Evolutionary conservation across 495 filamentous ascomycete genomes (phyloP).

Genomic region (Aspergillus sclerotiicarbonarius): DNA sequence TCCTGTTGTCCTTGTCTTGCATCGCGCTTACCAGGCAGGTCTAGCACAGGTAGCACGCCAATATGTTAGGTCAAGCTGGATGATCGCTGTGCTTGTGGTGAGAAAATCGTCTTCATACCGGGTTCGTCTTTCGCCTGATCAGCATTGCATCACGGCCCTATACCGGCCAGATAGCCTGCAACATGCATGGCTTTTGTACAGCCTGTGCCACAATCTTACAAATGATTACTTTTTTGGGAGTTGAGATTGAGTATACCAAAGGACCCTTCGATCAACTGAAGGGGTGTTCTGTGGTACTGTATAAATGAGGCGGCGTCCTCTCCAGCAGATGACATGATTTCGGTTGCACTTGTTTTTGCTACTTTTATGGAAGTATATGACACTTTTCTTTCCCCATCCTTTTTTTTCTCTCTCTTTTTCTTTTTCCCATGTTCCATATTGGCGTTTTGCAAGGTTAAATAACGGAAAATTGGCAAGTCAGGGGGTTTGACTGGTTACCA

Average conservation of each 20-base stretch:
- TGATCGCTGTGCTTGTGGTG: background rate
- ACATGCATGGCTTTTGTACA: conserved; percentile 15
- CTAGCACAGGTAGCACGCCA: background rate
- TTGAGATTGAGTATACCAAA: conserved; percentile 4
- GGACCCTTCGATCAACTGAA: conserved; percentile 4
- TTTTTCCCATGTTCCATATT: conserved; percentile 26
- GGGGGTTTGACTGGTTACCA: conserved; percentile 23
- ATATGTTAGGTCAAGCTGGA: background rate
- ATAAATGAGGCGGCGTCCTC: conserved; percentile 25
- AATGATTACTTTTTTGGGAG: conserved; percentile 5
- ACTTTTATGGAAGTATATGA: conserved; percentile 11
- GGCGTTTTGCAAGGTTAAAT: conserved; percentile 36
- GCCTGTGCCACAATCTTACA: conserved; percentile 12
- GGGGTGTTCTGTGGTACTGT: conserved; percentile 16
- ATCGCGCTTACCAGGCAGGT: background rate
- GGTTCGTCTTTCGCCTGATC: background rate
- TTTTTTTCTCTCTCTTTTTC: conserved; percentile 20
- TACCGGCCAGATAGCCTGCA: background rate
- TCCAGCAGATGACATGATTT: conserved; percentile 21
- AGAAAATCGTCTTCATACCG: background rate
- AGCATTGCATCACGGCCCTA: background rate
- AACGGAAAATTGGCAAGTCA: conserved; percentile 25
- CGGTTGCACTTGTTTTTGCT: conserved; percentile 15
- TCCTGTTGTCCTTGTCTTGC: background rate
- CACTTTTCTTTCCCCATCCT: conserved; percentile 11